phyloP scores from a whole-genome alignment of 352 stramenopile genomes.

The Pythium folliculosum region DNA sequence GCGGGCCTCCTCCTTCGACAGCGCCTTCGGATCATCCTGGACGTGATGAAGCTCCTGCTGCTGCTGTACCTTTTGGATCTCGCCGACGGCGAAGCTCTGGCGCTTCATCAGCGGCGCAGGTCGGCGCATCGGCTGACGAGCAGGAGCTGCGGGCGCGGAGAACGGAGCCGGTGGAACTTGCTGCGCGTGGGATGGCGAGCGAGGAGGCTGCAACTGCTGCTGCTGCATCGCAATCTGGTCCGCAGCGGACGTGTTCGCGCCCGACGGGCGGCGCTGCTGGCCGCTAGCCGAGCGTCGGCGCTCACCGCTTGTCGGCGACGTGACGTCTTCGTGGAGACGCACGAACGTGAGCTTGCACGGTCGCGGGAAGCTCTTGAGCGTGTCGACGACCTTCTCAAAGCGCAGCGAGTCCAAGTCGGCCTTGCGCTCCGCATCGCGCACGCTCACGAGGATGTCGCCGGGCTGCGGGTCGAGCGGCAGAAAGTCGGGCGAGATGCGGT shows the following conservation, averaged over 20 bases:
- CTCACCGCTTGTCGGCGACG: slow-evolving; percentile 1
- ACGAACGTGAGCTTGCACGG: slow-evolving; percentile 67
- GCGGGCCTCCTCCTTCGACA: slow-evolving; percentile 20
- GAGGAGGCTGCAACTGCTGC: background rate
- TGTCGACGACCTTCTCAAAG: slow-evolving; percentile 70
- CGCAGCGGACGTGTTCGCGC: background rate
- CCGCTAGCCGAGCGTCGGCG: slow-evolving; percentile 4
- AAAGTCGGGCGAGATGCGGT: slow-evolving; percentile 62
- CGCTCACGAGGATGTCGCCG: slow-evolving; percentile 66
- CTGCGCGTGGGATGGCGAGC: slow-evolving; percentile 1
- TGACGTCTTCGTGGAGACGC: slow-evolving; percentile 40
- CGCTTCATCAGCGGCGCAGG: slow-evolving; percentile 42
- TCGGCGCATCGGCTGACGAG: slow-evolving; percentile 19
- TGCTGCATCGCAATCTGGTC: background rate
- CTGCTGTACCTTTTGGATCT: slow-evolving; percentile 26
- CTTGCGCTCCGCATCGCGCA: slow-evolving; percentile 32
- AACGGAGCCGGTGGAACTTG: slow-evolving; percentile 11
- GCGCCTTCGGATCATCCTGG: background rate
- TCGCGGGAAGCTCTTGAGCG: slow-evolving; percentile 48
- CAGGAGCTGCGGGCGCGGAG: background rate
- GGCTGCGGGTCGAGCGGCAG: slow-evolving; percentile 49
- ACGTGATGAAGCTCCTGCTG: background rate
- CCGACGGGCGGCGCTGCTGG: slow-evolving; percentile 1
- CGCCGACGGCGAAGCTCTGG: slow-evolving; percentile 64
- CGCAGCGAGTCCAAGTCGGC: slow-evolving; percentile 56